Conservation (phyloP, 352 stramenopile genomes). For the Elongisporangium prolatum region DNA sequence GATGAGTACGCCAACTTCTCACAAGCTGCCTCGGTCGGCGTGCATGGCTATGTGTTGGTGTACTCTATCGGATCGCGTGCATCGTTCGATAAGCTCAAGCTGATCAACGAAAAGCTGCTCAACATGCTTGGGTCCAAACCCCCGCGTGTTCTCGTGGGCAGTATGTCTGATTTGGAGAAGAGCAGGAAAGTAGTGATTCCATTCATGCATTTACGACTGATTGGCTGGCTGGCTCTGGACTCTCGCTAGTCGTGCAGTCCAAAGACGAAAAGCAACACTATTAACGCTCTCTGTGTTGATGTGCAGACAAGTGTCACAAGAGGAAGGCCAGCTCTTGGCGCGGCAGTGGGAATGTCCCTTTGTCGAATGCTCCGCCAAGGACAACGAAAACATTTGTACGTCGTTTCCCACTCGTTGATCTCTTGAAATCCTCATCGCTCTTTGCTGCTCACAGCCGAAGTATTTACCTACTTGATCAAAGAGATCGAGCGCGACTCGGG, state of each 20-base stretch:
- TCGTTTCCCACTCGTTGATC: no score
- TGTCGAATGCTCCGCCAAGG: slow-evolving; percentile 93
- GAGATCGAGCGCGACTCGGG: slow-evolving; percentile 87
- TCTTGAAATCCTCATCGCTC: not conserved
- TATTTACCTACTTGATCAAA: slow-evolving; percentile 90
- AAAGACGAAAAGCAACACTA: no score
- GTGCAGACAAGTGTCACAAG: slow-evolving; percentile 66
- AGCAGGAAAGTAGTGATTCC: slow-evolving; percentile 51
- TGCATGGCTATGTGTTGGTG: slow-evolving; percentile 94
- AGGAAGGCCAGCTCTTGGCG: slow-evolving; percentile 88
- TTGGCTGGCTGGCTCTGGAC: not conserved
- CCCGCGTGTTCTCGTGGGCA: slow-evolving; percentile 92
- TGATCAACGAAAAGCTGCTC: slow-evolving; percentile 93
- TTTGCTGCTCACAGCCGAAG: slow-evolving; percentile 48
- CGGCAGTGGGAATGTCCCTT: slow-evolving; percentile 92
- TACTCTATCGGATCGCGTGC: slow-evolving; percentile 92
- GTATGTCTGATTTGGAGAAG: slow-evolving; percentile 93
- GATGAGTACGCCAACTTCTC: slow-evolving; percentile 96
- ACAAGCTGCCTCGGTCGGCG: slow-evolving; percentile 92
- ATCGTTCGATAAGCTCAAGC: slow-evolving; percentile 93
- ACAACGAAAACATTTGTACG: slow-evolving; percentile 89
- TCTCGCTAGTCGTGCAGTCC: slow-evolving; percentile 7
- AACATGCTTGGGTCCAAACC: slow-evolving; percentile 92
- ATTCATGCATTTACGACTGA: not conserved
- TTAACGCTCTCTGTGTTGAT: not conserved